phyloP scores from a whole-genome alignment of 2,329 filamentous ascomycete species.

The Fusarium irregulare region DNA sequence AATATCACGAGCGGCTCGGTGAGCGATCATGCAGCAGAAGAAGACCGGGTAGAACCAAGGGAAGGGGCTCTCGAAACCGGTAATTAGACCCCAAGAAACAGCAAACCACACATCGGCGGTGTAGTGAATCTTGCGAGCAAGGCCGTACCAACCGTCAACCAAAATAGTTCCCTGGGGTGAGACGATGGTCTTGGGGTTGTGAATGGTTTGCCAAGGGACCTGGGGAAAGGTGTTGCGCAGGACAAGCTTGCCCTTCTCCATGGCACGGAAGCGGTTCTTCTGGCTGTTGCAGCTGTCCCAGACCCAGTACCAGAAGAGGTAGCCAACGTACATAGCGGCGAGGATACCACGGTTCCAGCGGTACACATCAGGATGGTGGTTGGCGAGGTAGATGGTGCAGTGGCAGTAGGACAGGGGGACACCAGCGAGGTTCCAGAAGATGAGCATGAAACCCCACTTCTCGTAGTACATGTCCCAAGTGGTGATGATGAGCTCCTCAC shows the following conservation, averaged over 20 bases:
- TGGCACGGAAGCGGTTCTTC: slow-evolving; percentile 90
- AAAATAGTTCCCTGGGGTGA: slow-evolving; percentile 80
- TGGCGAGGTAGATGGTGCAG: slow-evolving; percentile 89
- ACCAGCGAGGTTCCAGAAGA: slow-evolving; percentile 96
- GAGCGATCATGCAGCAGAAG: slow-evolving; percentile 83
- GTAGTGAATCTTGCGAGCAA: slow-evolving; percentile 72
- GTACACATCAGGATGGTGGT: slow-evolving; percentile 82
- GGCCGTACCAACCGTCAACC: slow-evolving; percentile 85
- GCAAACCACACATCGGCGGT: slow-evolving; percentile 63
- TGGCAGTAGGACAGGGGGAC: slow-evolving; percentile 94
- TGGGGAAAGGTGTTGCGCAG: slow-evolving; percentile 87
- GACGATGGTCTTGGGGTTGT: slow-evolving; percentile 83
- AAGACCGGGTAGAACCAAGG: slow-evolving; percentile 93
- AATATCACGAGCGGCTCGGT: slow-evolving; percentile 82
- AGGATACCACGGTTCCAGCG: slow-evolving; percentile 78
- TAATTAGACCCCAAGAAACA: slow-evolving; percentile 63
- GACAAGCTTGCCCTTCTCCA: slow-evolving; percentile 77
- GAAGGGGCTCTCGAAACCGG: slow-evolving; percentile 74
- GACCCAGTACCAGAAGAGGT: slow-evolving; percentile 87
- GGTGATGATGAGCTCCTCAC: slow-evolving; percentile 88
- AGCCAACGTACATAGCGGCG: slow-evolving; percentile 72
- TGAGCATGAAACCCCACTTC: slow-evolving; percentile 97
- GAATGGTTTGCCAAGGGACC: slow-evolving; percentile 85
- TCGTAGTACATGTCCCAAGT: slow-evolving; percentile 98
- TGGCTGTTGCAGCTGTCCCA: slow-evolving; percentile 95